Conservation (phyloP, 257 asterid species). For the Orobanche coerulescens region DNA sequence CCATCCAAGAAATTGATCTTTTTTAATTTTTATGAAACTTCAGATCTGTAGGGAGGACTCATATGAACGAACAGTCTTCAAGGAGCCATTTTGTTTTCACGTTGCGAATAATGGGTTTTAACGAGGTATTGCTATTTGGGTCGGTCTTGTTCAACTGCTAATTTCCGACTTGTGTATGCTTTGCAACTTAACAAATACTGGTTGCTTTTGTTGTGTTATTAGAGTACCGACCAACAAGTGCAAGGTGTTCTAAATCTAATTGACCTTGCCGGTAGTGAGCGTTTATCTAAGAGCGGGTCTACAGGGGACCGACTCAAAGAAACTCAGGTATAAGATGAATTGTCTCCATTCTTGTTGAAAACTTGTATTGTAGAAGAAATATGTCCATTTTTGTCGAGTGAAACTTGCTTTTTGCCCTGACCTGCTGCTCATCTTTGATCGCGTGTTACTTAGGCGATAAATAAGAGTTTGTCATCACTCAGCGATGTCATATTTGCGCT, state of each 20-base stretch:
- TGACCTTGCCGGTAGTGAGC: slow-evolving; percentile 99
- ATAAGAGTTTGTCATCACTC: slow-evolving; percentile 81
- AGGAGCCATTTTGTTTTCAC: slow-evolving; percentile 88
- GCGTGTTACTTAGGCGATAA: slow-evolving; percentile 61
- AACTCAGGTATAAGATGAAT: slow-evolving; percentile 62
- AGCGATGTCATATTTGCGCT: slow-evolving; percentile 92
- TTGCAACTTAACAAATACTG: not conserved
- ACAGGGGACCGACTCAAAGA: slow-evolving; percentile 93
- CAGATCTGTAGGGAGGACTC: slow-evolving; percentile 85
- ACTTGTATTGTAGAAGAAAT: not conserved
- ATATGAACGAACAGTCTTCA: slow-evolving; percentile 82
- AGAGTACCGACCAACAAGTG: slow-evolving; percentile 92
- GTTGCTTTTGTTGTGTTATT: not conserved
- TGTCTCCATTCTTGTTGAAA: not conserved
- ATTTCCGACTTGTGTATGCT: not conserved
- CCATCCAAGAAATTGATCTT: not conserved
- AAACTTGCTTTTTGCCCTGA: not conserved
- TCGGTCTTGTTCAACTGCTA: not conserved
- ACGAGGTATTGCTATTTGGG: slow-evolving; percentile 42
- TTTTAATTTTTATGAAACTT: slow-evolving; percentile 8
- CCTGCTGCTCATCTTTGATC: not conserved
- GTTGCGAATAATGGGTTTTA: slow-evolving; percentile 47
- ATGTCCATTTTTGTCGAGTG: not conserved
- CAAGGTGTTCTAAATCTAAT: slow-evolving; percentile 85
- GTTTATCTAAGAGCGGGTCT: slow-evolving; percentile 89